phyloP scores from a whole-genome alignment of 495 filamentous ascomycete genomes.

The Lepidopterella palustris region DNA sequence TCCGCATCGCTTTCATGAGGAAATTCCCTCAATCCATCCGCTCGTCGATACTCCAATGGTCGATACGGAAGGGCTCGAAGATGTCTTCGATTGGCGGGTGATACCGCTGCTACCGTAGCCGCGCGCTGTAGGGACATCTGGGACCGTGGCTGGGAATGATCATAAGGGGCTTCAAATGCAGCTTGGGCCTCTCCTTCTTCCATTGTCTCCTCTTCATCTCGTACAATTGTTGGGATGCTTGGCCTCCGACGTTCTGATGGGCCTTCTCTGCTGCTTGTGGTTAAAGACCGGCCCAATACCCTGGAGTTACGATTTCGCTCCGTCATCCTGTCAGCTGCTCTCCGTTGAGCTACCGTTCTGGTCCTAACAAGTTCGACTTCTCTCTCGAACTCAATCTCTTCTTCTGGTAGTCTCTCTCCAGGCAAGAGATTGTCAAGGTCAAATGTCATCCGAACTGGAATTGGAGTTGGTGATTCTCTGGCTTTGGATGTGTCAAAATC shows the following conservation, averaged over 20 bases:
- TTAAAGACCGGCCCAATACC: constrained; percentile 13
- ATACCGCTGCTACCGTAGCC: constrained; percentile 28
- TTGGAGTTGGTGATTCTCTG: neutral
- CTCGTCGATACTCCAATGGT: constrained; percentile 42
- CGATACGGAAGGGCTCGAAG: constrained; percentile 28
- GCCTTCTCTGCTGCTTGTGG: constrained; percentile 18
- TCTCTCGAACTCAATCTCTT: constrained; percentile 24
- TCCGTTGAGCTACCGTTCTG: constrained; percentile 21
- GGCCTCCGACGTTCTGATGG: constrained; percentile 1
- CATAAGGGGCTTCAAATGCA: constrained; percentile 28
- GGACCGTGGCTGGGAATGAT: constrained; percentile 26
- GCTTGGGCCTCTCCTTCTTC: constrained; percentile 25
- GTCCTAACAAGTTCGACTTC: constrained; percentile 26
- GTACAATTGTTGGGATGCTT: constrained; percentile 7
- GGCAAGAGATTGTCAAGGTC: constrained; percentile 23
- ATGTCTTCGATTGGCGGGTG: constrained; percentile 29
- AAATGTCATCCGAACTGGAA: constrained; percentile 19
- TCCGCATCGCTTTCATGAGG: constrained; percentile 88
- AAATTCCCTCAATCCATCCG: constrained; percentile 60
- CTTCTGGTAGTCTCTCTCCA: constrained; percentile 25
- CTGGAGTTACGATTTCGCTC: constrained; percentile 12
- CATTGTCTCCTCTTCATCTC: constrained; percentile 17
- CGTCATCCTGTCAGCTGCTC: constrained; percentile 11
- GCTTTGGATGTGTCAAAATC: constrained; percentile 23
- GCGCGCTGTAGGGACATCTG: constrained; percentile 26